phyloP scores from a whole-genome alignment of 345 rosid species.

The Sonneratia caseolaris region DNA sequence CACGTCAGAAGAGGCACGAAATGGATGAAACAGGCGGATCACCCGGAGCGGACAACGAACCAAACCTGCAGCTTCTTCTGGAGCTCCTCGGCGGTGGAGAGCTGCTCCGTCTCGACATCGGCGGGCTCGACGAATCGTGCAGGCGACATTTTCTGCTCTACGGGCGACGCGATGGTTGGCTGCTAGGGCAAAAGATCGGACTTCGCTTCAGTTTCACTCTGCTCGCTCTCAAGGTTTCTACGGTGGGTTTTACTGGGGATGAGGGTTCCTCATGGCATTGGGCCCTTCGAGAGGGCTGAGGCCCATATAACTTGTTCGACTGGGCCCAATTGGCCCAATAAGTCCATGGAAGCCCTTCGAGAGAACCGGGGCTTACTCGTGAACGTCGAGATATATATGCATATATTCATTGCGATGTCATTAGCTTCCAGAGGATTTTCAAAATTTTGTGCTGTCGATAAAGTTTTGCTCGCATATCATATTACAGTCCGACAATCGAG shows the following conservation, averaged over 20 bases:
- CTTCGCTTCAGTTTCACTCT: neutral
- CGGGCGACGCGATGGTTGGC: slow-evolving; percentile 1
- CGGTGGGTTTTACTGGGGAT: neutral
- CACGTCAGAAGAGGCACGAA: neutral
- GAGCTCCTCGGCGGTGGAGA: slow-evolving; percentile 25
- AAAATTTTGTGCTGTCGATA: too few relatives aligned
- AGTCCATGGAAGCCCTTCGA: too few relatives aligned
- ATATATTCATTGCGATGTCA: too few relatives aligned
- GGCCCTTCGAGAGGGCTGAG: neutral
- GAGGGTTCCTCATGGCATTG: neutral
- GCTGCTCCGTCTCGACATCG: slow-evolving; percentile 17
- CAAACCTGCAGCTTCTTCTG: slow-evolving; percentile 10
- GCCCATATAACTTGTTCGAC: neutral
- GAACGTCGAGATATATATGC: too few relatives aligned
- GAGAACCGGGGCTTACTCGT: too few relatives aligned
- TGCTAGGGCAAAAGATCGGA: neutral
- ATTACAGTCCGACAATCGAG: too few relatives aligned
- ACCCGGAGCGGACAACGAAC: neutral
- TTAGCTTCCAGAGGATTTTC: too few relatives aligned
- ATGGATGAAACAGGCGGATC: neutral
- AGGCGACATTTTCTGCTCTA: slow-evolving; percentile 38
- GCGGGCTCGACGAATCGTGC: slow-evolving; percentile 41
- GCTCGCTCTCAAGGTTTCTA: neutral
- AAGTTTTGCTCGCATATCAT: too few relatives aligned
- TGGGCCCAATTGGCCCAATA: neutral